A percentile compares a stretch with the other conserved stretches of the same genome.
phyloP scores from a whole-genome alignment of 148 eudicot species.

The Fagopyrum tataricum region DNA sequence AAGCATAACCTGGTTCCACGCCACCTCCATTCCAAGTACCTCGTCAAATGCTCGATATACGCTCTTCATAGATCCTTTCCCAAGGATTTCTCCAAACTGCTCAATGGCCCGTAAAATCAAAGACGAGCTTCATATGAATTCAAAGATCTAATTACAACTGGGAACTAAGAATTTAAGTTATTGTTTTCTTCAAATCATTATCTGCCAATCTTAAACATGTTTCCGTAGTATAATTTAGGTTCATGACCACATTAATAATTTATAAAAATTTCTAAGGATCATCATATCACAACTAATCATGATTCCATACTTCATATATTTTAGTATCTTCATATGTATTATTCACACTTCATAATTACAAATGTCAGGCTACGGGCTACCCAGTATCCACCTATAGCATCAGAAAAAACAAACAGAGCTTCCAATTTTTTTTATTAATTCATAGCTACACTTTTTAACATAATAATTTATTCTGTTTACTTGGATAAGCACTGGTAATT shows the following conservation, averaged over 20 bases:
- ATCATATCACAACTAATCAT: not conserved
- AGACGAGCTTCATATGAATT: too few relatives aligned
- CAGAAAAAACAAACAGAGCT: not conserved
- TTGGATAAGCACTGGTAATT: not conserved
- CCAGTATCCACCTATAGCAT: not conserved
- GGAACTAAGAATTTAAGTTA: too few relatives aligned
- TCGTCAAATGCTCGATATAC: conserved; percentile 82
- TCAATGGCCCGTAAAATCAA: not conserved
- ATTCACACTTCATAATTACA: not conserved
- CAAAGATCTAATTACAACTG: too few relatives aligned
- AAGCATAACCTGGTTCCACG: conserved; percentile 82
- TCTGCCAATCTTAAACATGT: too few relatives aligned
- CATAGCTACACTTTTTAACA: not conserved
- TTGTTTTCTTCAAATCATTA: too few relatives aligned
- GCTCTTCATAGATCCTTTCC: conserved; percentile 80
- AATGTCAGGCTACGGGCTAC: not conserved
- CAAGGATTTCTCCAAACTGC: conserved; percentile 67
- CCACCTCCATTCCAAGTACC: conserved; percentile 77
- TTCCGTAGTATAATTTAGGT: too few relatives aligned
- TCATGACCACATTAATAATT: too few relatives aligned
- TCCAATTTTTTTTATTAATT: not conserved
- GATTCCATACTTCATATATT: not conserved
- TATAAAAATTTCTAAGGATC: not conserved
- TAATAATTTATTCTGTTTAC: not conserved
- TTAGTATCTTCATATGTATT: not conserved